Evolutionary conservation across 768 basidiomycete species (phyloP).

Genomic region (Amanita rubescens): DNA sequence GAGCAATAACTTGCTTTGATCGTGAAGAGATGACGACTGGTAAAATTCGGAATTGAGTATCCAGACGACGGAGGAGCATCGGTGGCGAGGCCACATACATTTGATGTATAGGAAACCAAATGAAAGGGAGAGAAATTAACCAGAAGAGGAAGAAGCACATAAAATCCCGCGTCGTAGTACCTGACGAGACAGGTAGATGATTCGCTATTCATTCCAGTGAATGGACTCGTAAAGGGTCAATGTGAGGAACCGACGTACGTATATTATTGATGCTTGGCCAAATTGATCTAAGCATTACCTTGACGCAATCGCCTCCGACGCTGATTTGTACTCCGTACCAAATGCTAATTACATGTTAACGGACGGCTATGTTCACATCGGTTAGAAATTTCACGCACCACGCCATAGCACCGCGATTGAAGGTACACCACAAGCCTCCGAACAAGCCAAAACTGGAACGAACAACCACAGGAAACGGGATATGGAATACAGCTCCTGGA

Average conservation of each 20-base stretch:
- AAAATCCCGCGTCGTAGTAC: conserved; percentile 66
- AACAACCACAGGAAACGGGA: conserved; percentile 70
- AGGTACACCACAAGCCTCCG: conserved; percentile 73
- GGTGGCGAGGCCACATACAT: conserved; percentile 45
- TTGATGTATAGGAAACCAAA: conserved; percentile 80
- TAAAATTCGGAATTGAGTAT: background rate
- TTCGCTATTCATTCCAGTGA: conserved; percentile 39
- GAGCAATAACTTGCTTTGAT: conserved; percentile 68
- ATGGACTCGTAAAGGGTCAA: background rate
- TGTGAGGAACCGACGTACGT: conserved; percentile 31
- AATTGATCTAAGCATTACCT: conserved; percentile 67
- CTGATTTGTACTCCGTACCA: conserved; percentile 79
- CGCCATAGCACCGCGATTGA: conserved; percentile 67
- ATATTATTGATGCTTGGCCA: conserved; percentile 68
- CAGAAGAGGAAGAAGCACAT: conserved; percentile 86
- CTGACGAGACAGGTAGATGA: conserved; percentile 61
- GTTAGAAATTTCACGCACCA: conserved; percentile 37
- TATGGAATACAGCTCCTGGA: conserved; percentile 69
- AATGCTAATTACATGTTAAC: conserved; percentile 30
- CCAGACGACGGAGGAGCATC: background rate
- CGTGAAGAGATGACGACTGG: conserved; percentile 71
- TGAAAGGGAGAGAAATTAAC: conserved; percentile 68
- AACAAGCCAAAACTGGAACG: conserved; percentile 75
- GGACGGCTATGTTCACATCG: too few relatives aligned
- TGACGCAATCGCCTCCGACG: conserved; percentile 72